Conservation (phyloP, 306 rosid genomes). For the Fragaria iinumae region DNA sequence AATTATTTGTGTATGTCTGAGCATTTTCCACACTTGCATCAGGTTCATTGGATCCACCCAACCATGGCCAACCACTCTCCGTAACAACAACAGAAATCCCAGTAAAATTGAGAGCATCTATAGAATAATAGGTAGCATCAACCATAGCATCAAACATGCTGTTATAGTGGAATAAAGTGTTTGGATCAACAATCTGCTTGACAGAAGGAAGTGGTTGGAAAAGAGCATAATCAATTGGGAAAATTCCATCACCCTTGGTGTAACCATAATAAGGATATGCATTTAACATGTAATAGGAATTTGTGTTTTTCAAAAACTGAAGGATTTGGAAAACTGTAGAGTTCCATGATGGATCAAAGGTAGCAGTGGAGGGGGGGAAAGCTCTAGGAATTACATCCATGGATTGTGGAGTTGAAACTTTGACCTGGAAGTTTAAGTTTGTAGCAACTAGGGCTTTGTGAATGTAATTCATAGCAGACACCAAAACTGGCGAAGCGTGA, state of each 20-base stretch:
- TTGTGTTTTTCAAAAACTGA: slow-evolving; percentile 71
- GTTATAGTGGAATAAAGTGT: slow-evolving; percentile 71
- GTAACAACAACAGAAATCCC: slow-evolving; percentile 72
- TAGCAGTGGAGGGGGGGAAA: slow-evolving; percentile 85
- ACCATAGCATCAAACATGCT: slow-evolving; percentile 98
- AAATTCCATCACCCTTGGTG: slow-evolving; percentile 67
- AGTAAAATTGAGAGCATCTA: slow-evolving; percentile 62
- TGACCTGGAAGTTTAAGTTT: slow-evolving; percentile 65
- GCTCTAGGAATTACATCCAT: slow-evolving; percentile 75
- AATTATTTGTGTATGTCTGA: slow-evolving; percentile 54
- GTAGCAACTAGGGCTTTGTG: slow-evolving; percentile 80
- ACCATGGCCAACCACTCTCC: slow-evolving; percentile 86
- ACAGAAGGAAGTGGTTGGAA: slow-evolving; percentile 72
- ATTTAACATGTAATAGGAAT: slow-evolving; percentile 75
- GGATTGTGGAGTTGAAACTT: slow-evolving; percentile 81
- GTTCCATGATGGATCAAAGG: slow-evolving; percentile 69
- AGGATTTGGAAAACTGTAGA: slow-evolving; percentile 65
- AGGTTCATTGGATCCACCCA: slow-evolving; percentile 74
- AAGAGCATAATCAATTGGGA: slow-evolving; percentile 86
- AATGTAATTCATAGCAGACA: slow-evolving; percentile 78
- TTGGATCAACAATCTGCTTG: slow-evolving; percentile 93
- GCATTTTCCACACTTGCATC: slow-evolving; percentile 81
- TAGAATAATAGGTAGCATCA: slow-evolving; percentile 82
- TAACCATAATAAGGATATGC: slow-evolving; percentile 76
- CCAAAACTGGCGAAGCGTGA: slow-evolving; percentile 66